phyloP scores from a whole-genome alignment of 108 stramenopile genomes.

The Hondaea fermentalgiana region DNA sequence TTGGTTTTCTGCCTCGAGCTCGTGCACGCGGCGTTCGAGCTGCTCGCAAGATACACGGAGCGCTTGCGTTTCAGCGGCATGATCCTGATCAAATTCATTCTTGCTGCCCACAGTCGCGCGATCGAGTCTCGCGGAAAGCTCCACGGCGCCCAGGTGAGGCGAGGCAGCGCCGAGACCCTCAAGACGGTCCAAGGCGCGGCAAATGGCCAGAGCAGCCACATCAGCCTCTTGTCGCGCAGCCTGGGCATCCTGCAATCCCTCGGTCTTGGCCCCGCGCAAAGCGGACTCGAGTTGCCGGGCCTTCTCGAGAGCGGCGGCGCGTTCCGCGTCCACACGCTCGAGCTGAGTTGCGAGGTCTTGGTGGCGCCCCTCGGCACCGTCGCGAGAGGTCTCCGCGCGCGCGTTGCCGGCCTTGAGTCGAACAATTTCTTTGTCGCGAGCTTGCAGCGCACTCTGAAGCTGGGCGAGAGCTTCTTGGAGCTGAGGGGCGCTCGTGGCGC shows the following conservation, averaged over 20 bases:
- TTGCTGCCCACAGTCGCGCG: not conserved
- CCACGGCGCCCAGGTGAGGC: not conserved
- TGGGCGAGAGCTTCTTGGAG: not conserved
- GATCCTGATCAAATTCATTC: not conserved
- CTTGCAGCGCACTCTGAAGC: not conserved
- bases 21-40: no score
- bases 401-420: not conserved
- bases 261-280: not conserved
- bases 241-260: not conserved
- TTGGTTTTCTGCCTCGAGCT: no score
- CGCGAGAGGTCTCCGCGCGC: not conserved
- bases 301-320: not conserved
- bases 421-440: not conserved
- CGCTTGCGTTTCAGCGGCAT: no score
- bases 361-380: not conserved
- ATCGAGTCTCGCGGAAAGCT: not conserved
- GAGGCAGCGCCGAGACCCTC: not conserved
- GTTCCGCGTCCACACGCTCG: not conserved
- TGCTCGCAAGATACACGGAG: no score
- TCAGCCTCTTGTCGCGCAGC: not conserved
- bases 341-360: not conserved
- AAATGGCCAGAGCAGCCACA: not conserved
- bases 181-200: not conserved
- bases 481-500: not conserved
- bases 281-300: not conserved